Conservation (phyloP, 805 yeast species). For the Candida nonsorbophila region DNA sequence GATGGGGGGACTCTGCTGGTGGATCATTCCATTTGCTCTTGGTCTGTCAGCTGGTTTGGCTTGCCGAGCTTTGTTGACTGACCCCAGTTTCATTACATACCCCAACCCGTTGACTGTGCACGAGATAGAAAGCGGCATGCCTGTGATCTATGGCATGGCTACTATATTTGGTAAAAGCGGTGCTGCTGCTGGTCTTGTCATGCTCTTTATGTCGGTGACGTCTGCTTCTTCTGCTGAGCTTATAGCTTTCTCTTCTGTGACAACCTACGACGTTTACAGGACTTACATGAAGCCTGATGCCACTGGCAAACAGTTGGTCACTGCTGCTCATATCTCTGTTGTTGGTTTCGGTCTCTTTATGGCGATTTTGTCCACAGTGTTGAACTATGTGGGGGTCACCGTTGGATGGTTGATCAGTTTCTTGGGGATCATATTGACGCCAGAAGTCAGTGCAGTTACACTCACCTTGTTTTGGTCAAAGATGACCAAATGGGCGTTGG, state of each 20-base stretch:
- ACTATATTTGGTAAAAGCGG: conserved; percentile 22
- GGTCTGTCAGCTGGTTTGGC: conserved; percentile 33
- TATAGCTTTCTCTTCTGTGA: conserved; percentile 34
- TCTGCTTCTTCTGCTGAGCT: conserved; percentile 38
- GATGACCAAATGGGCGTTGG: conserved; percentile 30
- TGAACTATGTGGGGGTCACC: conserved; percentile 13
- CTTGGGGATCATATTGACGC: conserved; percentile 19
- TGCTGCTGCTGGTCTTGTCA: conserved; percentile 21
- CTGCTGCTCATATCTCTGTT: conserved; percentile 15
- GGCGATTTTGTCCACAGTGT: too few species aligned
- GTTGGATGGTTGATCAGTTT: conserved; percentile 36
- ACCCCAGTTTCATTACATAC: conserved; percentile 10
- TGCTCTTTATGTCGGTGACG: conserved; percentile 36
- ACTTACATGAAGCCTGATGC: conserved; percentile 17
- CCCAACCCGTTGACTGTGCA: conserved; percentile 12
- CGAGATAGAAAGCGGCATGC: conserved; percentile 17
- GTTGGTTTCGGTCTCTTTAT: conserved; percentile 15
- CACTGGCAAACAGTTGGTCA: conserved; percentile 17
- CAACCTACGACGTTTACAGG: conserved; percentile 20
- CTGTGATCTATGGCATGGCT: conserved; percentile 14
- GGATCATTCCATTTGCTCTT: conserved; percentile 19
- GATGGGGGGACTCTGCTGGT: conserved; percentile 19
- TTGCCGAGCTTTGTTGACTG: conserved; percentile 20
- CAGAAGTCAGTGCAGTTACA: conserved; percentile 20
- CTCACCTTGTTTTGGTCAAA: conserved; percentile 23